Base-by-base conservation (phyloP, 495 filamentous ascomycete genomes). In the Podospora fimiseda region DNA sequence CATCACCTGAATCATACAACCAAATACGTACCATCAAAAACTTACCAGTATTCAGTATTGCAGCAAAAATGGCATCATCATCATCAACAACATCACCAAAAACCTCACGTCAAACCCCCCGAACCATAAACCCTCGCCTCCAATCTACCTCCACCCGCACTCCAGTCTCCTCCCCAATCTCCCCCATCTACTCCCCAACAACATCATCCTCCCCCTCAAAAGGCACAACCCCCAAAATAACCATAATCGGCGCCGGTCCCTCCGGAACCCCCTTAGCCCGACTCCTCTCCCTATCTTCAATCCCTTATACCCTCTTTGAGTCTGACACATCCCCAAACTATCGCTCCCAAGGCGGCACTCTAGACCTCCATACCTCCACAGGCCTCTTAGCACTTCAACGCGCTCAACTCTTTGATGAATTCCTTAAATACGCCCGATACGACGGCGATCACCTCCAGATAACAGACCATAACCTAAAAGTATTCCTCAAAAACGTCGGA, bases 211-310 rank as follows among this genome's bases (percentile, higher is more conserved):
- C n/a, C n/a, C n/a, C n/a, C n/a, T n/a, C n/a, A n/a, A 33, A 33
- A 33, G 27, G 27, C 11, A 33, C 11, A 11, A 21, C 56, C 16
- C 62, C 62, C 2, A 70, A 63, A 51, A 79, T 84, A 44, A 79
- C 79, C 50, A 82, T 83, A 50, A 65, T 84, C 30, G 80, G 80
- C 50, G 78, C 73, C 42, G 80, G 81, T 14, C 80, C 80, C 2
- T 67, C 67, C 11, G 80, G 81, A 33, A 74, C 77, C 41, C 74
- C 70, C 51, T 66, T 85, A 24, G 81, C 78, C 19, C 73, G 75
- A 9, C 70, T 84, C 19, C 72, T 85, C 39, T 61, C 71, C 40
- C 54, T 70, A 3, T 56, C 64, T 22, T 52, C 60, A 24, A 67
- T 78, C 52, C 59, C 68, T 33, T 68, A 67, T 55, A 70, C 67